phyloP scores from a whole-genome alignment of 495 filamentous ascomycete species.

The Hyaloscypha hepaticicola region DNA sequence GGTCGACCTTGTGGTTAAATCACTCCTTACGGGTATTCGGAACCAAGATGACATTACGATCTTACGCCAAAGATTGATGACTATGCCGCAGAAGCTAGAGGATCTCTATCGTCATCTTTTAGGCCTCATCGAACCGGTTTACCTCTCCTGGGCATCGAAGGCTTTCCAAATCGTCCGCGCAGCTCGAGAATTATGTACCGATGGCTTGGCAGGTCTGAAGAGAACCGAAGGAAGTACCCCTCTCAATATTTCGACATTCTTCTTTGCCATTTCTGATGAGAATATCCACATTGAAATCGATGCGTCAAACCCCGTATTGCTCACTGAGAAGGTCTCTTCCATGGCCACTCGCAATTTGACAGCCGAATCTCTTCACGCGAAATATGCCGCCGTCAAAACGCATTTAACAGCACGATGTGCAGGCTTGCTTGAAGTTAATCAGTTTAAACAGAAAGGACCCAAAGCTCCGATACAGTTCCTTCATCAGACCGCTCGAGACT shows the following conservation, averaged over 20 bases:
- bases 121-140: conserved; percentile 5
- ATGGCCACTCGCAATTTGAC: too few species aligned
- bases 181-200: too few species aligned
- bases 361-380: too few species aligned
- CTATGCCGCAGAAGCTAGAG: conserved; percentile 14
- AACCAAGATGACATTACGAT: conserved; percentile 12
- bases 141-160: conserved; percentile 4
- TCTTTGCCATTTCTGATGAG: conserved; percentile 7
- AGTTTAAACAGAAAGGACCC: neutral
- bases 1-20: conserved; percentile 32
- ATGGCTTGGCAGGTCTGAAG: too few species aligned
- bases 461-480: conserved; percentile 1
- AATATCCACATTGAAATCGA: neutral
- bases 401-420: conserved; percentile 17
- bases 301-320: neutral
- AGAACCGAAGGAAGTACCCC: neutral
- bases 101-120: conserved; percentile 19
- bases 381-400: neutral
- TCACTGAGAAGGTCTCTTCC: too few species aligned
- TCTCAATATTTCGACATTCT: neutral
- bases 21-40: conserved; percentile 14
- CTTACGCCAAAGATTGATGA: neutral
- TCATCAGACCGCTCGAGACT: conserved; percentile 17
- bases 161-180: conserved; percentile 19
- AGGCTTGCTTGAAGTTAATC: conserved; percentile 16